These are phyloP conservation scores for Solanum piurae DNA, from an alignment of 257 asterid species.

Conservation along the genomic window DNA sequence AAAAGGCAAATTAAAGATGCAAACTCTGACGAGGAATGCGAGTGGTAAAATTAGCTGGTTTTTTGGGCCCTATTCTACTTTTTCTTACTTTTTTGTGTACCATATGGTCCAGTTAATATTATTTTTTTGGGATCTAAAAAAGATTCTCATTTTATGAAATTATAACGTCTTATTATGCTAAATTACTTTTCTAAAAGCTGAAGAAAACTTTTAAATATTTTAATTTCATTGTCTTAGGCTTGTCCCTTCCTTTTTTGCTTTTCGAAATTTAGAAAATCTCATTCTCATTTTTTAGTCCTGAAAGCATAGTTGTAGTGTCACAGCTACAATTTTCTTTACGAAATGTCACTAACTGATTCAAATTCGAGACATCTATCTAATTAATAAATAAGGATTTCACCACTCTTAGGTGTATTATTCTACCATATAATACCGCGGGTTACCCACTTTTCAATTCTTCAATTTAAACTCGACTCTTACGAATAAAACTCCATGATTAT, in stretches of 20 bases:
- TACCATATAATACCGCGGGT: neutral
- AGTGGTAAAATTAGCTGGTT: conserved; percentile 16
- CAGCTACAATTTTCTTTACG: neutral
- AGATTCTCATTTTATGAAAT: neutral
- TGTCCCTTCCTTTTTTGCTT: neutral
- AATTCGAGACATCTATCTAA: neutral
- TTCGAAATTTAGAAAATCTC: neutral
- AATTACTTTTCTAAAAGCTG: neutral
- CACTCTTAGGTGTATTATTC: neutral
- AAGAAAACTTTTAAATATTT: neutral
- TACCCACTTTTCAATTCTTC: neutral
- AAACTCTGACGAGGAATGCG: conserved; percentile 7
- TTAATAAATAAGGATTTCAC: neutral
- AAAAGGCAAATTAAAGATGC: neutral
- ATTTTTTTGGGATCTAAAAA: neutral
- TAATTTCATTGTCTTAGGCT: neutral
- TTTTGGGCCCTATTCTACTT: neutral
- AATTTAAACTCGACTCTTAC: neutral
- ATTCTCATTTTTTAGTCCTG: neutral
- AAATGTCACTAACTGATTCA: neutral
- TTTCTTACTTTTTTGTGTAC: neutral
- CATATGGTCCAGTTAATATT: neutral
- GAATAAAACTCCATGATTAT: neutral
- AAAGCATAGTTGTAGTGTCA: neutral
- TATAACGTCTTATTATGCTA: neutral